Conservation (phyloP, 768 basidiomycete genomes). For the Mycena leptocephala region DNA sequence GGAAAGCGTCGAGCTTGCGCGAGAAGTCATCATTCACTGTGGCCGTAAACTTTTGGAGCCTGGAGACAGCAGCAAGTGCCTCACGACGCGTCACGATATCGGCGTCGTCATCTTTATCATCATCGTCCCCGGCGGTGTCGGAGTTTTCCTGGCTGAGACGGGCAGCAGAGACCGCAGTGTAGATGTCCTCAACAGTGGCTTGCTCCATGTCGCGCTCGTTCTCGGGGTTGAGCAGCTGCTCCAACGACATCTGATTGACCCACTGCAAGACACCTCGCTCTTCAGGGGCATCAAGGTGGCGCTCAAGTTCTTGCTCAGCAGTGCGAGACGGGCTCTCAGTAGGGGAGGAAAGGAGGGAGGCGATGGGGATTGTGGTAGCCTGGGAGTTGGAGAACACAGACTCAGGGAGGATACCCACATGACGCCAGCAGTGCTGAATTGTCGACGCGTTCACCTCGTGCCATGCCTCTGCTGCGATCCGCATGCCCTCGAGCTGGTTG, state of each 20-base stretch:
- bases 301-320: slow-evolving; percentile 30
- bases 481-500: slow-evolving; percentile 53
- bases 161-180: not conserved
- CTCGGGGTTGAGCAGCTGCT: slow-evolving; percentile 39
- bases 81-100: slow-evolving; percentile 37
- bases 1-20: slow-evolving; percentile 39
- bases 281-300: slow-evolving; percentile 34
- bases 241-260: slow-evolving; percentile 39
- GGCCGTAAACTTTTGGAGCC: slow-evolving; percentile 36
- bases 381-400: slow-evolving; percentile 1
- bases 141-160: not conserved
- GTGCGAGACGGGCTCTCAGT: too few species aligned
- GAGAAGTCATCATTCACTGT: slow-evolving; percentile 41
- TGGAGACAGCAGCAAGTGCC: slow-evolving; percentile 39
- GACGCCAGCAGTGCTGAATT: slow-evolving; percentile 51
- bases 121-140: slow-evolving; percentile 46
- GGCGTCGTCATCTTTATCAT: slow-evolving; percentile 34
- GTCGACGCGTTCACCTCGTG: slow-evolving; percentile 38
- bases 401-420: slow-evolving; percentile 45
- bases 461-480: slow-evolving; percentile 46
- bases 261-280: slow-evolving; percentile 37
- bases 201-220: slow-evolving; percentile 27
- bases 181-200: slow-evolving; percentile 23
- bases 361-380: slow-evolving; percentile 41
- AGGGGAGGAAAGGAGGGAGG: slow-evolving; percentile 38